Evolutionary conservation across 2,329 filamentous ascomycete genomes (phyloP).

Genomic region (Sphaerulina populicola): DNA sequence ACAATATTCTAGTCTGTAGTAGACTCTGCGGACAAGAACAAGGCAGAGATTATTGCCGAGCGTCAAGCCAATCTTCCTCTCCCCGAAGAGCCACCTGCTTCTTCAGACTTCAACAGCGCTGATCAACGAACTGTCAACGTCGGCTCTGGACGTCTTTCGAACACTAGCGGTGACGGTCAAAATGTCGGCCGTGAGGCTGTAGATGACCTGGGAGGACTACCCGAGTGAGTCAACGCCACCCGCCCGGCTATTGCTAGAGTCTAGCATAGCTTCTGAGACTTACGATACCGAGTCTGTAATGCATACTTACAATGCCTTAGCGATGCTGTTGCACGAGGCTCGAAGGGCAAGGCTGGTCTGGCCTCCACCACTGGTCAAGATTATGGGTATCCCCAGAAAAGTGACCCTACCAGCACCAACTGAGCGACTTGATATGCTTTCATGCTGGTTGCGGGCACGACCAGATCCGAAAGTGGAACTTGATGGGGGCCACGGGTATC

Average conservation of each 20-base stretch:
- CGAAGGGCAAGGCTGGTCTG: constrained; percentile 36
- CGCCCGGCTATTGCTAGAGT: not conserved
- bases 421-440: not conserved
- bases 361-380: constrained; percentile 37
- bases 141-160: constrained; percentile 50
- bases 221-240: constrained; percentile 33
- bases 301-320: not conserved
- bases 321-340: constrained; percentile 49
- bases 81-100: constrained; percentile 65
- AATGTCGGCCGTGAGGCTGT: constrained; percentile 55
- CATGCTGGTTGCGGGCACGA: not conserved
- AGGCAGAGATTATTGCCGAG: constrained; percentile 58
- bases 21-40: constrained; percentile 37
- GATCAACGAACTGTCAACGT: constrained; percentile 63
- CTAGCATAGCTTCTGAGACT: not conserved
- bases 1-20: constrained; percentile 21
- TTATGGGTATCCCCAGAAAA: constrained; percentile 38
- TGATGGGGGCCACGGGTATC: not conserved
- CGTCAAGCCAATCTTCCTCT: constrained; percentile 66
- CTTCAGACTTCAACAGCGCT: constrained; percentile 69
- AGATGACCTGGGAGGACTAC: constrained; percentile 49
- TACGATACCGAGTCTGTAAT: not conserved
- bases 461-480: not conserved
- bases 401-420: constrained; percentile 30
- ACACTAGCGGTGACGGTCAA: constrained; percentile 45